A percentile compares a stretch with the other conserved stretches of the same genome.
These are phyloP conservation scores for Chytriomyces sp. DNA, from an alignment of 192 early-diverging fungal genomes.

Conservation along the genomic window DNA sequence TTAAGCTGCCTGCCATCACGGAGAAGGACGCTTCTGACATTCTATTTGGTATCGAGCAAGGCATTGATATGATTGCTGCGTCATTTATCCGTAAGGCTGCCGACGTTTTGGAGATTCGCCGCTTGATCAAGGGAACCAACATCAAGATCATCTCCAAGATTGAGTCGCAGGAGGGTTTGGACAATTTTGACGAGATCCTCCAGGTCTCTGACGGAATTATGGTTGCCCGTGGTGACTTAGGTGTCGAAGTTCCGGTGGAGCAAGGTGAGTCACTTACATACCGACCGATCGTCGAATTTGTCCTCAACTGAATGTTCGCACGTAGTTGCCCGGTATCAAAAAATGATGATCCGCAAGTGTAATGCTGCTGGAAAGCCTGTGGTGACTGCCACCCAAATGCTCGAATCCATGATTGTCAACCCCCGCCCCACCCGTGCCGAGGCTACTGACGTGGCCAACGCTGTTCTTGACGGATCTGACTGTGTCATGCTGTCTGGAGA, in stretches of 20 bases:
- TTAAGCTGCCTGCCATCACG: conserved; percentile 94
- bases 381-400: conserved; percentile 97
- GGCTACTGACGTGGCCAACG: conserved; percentile 98
- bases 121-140: conserved; percentile 73
- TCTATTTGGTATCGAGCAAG: conserved; percentile 89
- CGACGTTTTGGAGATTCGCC: conserved; percentile 88
- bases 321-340: conserved; percentile 69
- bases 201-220: conserved; percentile 93
- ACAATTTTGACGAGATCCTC: conserved; percentile 99
- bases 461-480: conserved; percentile 96
- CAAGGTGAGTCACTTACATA: conserved; percentile 48
- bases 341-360: conserved; percentile 99
- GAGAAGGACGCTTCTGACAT: conserved; percentile 93
- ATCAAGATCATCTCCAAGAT: conserved; percentile 99
- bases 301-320: background rate
- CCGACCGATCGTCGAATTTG: background rate
- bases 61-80: conserved; percentile 93
- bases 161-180: conserved; percentile 95
- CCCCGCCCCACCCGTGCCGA: conserved; percentile 99
- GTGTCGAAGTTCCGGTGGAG: conserved; percentile 95
- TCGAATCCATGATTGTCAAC: conserved; percentile 75
- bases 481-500: conserved; percentile 99
- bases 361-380: conserved; percentile 96
- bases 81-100: conserved; percentile 93
- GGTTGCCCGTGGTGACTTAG: conserved; percentile 98